Percentiles rank a stretch among this genome's conserved stretches.
Evolutionary conservation across 176 grass and related monocot species (phyloP).

Genomic region (Guadua angustifolia): DNA sequence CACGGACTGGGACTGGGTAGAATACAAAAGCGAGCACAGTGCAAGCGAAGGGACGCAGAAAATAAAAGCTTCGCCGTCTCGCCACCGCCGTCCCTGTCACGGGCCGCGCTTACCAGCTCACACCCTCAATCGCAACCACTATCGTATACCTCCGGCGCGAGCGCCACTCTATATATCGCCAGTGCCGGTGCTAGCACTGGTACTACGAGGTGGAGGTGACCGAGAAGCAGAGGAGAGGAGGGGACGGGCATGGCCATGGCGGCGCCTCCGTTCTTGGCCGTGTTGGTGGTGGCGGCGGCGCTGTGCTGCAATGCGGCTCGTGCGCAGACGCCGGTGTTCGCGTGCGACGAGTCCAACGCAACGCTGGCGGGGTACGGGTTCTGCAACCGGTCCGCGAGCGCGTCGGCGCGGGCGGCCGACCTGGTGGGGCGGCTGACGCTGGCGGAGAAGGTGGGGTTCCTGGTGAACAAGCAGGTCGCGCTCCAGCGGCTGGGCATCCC

Average conservation of each 20-base stretch:
- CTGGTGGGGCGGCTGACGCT: slow-evolving; percentile 69
- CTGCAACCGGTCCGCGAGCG: slow-evolving; percentile 59
- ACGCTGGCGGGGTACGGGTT: slow-evolving; percentile 55
- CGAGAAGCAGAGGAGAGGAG: neutral
- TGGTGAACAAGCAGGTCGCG: slow-evolving; percentile 72
- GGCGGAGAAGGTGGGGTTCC: slow-evolving; percentile 85
- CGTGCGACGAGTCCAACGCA: slow-evolving; percentile 76
- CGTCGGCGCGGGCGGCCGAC: slow-evolving; percentile 55
- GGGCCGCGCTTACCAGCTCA: slow-evolving; percentile 51
- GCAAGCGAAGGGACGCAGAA: slow-evolving; percentile 2
- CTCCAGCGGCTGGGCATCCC: slow-evolving; percentile 84
- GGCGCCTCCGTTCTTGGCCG: slow-evolving; percentile 13
- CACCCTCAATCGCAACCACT: slow-evolving; percentile 33
- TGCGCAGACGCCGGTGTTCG: slow-evolving; percentile 73
- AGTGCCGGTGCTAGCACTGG: neutral
- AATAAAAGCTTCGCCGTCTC: slow-evolving; percentile 38
- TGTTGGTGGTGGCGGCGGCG: neutral
- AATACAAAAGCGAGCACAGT: neutral
- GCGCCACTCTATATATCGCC: slow-evolving; percentile 45
- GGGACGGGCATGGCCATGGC: slow-evolving; percentile 28
- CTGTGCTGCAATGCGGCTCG: neutral
- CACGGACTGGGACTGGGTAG: slow-evolving; percentile 59
- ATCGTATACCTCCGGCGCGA: neutral
- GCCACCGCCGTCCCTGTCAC: slow-evolving; percentile 49
- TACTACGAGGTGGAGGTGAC: neutral